Base-by-base conservation (phyloP, 805 yeast genomes). In the Candida vaughaniae region DNA sequence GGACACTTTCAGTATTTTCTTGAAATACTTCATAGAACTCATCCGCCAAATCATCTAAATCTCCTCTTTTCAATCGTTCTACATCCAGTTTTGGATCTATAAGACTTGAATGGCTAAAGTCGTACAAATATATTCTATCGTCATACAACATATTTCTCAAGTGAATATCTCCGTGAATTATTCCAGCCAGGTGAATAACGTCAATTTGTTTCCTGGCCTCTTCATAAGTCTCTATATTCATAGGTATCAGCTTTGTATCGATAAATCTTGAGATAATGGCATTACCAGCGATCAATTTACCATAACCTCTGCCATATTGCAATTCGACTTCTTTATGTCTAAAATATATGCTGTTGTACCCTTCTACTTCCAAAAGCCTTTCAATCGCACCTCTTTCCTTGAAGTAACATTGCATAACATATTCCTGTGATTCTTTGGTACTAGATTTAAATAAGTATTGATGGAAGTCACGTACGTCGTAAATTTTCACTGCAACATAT, bases 141-240 rank as follows among this genome's bases (percentile, higher is more conserved):
- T 26, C 38, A 18, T 22, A 32, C 22, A 35, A 35, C 26, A 40
- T 16, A 22, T 40, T 35, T 10, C 18, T 14, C 16, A 16, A 10
- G n/a, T 14, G 19, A 16, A 40, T 40, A 32, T 40, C 37, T 9
- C 30, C 28, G 16, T 40, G 43, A 18, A 32, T 26, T 14, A 40
- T 20, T 16, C 40, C 40, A 16, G 34, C 27, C 27, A 22, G 22
- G 22, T 40, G 40, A 3, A 40, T 35, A 10, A 33, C 26, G 16
- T 31, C 37, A 16, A 40, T 20, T 31, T 40, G 43, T 16, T 36
- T 16, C 15, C 16, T 31, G 14, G 26, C 15, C 31, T 23, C 22
- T 14, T 25, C 25, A 17, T 33, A 33, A n/a, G 12, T 25, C 16
- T 16, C 27, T 8, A 11, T 9, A 17, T 16, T 22, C 7, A 8